Evolutionary conservation across 2,329 filamentous ascomycete genomes (phyloP), one percentile per base, ranked within the genome.

Genomic region (Penicillium frequentans): DNA sequence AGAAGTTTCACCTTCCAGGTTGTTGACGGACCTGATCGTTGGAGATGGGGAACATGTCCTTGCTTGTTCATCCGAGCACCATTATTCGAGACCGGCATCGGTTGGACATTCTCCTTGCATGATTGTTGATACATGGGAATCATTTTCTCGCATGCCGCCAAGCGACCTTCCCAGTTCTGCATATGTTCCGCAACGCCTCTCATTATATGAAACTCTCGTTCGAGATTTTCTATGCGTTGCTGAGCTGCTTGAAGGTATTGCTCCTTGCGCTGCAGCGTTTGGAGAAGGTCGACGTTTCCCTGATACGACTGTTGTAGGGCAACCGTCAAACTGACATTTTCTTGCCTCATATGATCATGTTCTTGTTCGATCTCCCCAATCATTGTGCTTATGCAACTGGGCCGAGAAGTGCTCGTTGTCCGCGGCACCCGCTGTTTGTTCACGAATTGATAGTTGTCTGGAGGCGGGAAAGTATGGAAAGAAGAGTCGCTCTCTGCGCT

Each of bases 121-220:
- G 48, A 11, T 50, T 27, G 21, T 42, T 24, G 48, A 27, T 37
- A 50, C 19, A 50, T 42, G 33, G 48, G 14, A 14, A 50, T 50
- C 8, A 24, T 14, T 27, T 42, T 19, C 21, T 50, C 48, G 24
- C 48, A 50, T 27, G 33, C 33, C 9, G 48, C 21, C 23, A 50
- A 50, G 21, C 48, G 48, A 50, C 48, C 33, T 50, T 50, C 31
- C 48, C 48, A 42, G 21, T 50, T 27, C 21, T 50, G 33, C 23
- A 50, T 42, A 23, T 21, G 13, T 35, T 2, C 47, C 19, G 19
- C 1, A 37, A 39, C 21, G n/a, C 11, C 24, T n/a, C 14, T 49
- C 19, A 29, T 35, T 5, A 11, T 35, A 37, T 37, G 4, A 5
- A 37, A 19, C 39, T 43, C 44, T 62, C 59, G 29, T 19, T 26